Evolutionary conservation across 805 yeast genomes (phyloP).

Genomic region (Wickerhamomyces queroliae): DNA sequence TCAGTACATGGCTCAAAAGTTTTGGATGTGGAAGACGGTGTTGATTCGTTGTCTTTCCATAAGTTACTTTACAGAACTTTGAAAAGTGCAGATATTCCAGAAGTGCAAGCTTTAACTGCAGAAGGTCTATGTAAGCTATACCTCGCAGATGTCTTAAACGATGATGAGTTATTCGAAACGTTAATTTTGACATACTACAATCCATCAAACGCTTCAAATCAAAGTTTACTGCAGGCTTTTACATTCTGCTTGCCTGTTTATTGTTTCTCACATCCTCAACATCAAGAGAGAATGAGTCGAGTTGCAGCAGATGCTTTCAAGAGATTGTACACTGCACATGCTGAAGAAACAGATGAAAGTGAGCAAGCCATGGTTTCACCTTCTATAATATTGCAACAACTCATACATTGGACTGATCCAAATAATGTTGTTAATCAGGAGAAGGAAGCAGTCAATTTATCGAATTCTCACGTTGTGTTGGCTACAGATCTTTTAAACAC

Average conservation of each 20-base stretch:
- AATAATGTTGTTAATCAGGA: conserved; percentile 46
- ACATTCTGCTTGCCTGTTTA: conserved; percentile 87
- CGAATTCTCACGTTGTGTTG: conserved; percentile 50
- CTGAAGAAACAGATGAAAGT: conserved; percentile 28
- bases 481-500: conserved; percentile 48
- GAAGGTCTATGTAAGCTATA: conserved; percentile 82
- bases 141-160: conserved; percentile 68
- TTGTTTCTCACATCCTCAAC: conserved; percentile 66
- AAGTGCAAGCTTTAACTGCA: conserved; percentile 73
- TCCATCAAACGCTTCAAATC: conserved; percentile 57
- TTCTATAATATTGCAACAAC: conserved; percentile 55
- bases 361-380: conserved; percentile 32
- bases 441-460: conserved; percentile 33
- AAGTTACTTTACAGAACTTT: conserved; percentile 64
- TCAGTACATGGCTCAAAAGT: conserved; percentile 71
- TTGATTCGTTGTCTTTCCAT: conserved; percentile 61
- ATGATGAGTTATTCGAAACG: conserved; percentile 66
- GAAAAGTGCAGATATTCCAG: conserved; percentile 49
- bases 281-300: conserved; percentile 60
- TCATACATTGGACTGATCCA: conserved; percentile 86
- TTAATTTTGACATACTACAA: conserved; percentile 71
- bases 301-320: conserved; percentile 62
- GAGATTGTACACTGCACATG: conserved; percentile 45
- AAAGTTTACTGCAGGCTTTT: conserved; percentile 68
- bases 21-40: conserved; percentile 53